Evolutionary conservation across 768 basidiomycete species (phyloP).

Genomic region (Xerocomus brunneocitrinus): DNA sequence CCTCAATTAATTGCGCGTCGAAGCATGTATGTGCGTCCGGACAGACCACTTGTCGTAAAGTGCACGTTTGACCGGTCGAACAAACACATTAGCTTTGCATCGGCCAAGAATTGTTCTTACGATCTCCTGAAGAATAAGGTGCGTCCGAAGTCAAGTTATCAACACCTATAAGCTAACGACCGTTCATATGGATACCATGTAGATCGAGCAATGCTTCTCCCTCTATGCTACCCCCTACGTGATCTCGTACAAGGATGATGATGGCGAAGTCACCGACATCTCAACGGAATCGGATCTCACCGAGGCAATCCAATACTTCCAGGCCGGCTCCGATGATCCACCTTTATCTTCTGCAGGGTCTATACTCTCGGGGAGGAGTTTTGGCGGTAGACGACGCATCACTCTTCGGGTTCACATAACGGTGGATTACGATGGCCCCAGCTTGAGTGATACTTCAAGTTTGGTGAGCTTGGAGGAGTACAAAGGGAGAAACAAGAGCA

Average conservation of each 20-base stretch:
- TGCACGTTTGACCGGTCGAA: slow-evolving; percentile 72
- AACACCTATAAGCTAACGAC: not conserved
- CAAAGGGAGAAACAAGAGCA: slow-evolving; percentile 53
- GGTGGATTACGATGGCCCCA: slow-evolving; percentile 89
- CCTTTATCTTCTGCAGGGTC: slow-evolving; percentile 70
- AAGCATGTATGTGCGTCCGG: slow-evolving; percentile 48
- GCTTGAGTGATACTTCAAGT: slow-evolving; percentile 84
- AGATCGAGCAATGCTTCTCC: slow-evolving; percentile 86
- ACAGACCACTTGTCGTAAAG: slow-evolving; percentile 78
- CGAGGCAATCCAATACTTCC: slow-evolving; percentile 86
- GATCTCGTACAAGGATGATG: slow-evolving; percentile 85
- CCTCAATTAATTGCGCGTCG: slow-evolving; percentile 2
- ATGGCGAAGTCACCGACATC: slow-evolving; percentile 72
- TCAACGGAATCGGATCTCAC: slow-evolving; percentile 67
- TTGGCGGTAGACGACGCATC: slow-evolving; percentile 66
- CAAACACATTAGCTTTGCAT: slow-evolving; percentile 75
- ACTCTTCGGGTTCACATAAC: slow-evolving; percentile 71
- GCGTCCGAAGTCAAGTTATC: slow-evolving; percentile 18
- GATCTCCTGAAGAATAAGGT: slow-evolving; percentile 72
- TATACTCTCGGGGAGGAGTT: slow-evolving; percentile 61
- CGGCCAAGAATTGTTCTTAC: slow-evolving; percentile 75
- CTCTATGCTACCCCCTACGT: slow-evolving; percentile 64
- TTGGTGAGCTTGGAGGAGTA: slow-evolving; percentile 76
- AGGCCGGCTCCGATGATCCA: slow-evolving; percentile 67
- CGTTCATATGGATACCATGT: slow-evolving; percentile 2